phyloP scores from a whole-genome alignment of 768 basidiomycete species.

The Stropharia rugosoannulata region DNA sequence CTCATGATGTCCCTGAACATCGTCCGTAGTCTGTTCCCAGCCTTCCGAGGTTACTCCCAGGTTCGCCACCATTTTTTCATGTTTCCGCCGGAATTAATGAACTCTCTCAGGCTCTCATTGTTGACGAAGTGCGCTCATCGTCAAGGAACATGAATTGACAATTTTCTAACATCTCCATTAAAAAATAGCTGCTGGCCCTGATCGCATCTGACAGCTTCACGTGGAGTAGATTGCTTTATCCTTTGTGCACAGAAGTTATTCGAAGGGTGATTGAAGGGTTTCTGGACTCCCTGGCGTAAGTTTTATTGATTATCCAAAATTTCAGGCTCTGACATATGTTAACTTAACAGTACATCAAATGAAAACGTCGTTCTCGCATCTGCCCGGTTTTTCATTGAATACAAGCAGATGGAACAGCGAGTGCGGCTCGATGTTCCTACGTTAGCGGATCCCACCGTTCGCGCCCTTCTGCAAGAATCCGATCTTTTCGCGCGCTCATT shows the following conservation, averaged over 20 bases:
- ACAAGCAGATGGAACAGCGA: slow-evolving; percentile 75
- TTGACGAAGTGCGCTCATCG: slow-evolving; percentile 66
- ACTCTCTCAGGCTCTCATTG: slow-evolving; percentile 60
- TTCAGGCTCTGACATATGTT: background rate
- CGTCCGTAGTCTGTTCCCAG: slow-evolving; percentile 73
- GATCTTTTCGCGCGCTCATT: slow-evolving; percentile 85
- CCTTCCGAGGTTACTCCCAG: slow-evolving; percentile 84
- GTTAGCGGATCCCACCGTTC: slow-evolving; percentile 67
- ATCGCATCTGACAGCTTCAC: slow-evolving; percentile 72
- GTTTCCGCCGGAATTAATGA: slow-evolving; percentile 18
- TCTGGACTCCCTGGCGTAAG: slow-evolving; percentile 76
- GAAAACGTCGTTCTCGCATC: slow-evolving; percentile 74
- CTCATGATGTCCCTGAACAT: slow-evolving; percentile 72
- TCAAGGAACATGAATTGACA: slow-evolving; percentile 11
- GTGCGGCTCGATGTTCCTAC: slow-evolving; percentile 79
- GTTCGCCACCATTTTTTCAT: slow-evolving; percentile 27
- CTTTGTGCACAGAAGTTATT: slow-evolving; percentile 61
- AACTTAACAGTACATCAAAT: slow-evolving; percentile 44
- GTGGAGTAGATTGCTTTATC: slow-evolving; percentile 59
- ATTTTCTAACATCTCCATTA: slow-evolving; percentile 15
- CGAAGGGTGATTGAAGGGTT: slow-evolving; percentile 63
- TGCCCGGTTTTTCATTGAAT: slow-evolving; percentile 73
- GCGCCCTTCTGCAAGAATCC: slow-evolving; percentile 83
- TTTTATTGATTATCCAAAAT: slow-evolving; percentile 16
- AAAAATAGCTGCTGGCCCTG: slow-evolving; percentile 61